These are phyloP conservation scores for Chlorella sp. DNA, from an alignment of 139 green algal genomes.

Conservation along the genomic window DNA sequence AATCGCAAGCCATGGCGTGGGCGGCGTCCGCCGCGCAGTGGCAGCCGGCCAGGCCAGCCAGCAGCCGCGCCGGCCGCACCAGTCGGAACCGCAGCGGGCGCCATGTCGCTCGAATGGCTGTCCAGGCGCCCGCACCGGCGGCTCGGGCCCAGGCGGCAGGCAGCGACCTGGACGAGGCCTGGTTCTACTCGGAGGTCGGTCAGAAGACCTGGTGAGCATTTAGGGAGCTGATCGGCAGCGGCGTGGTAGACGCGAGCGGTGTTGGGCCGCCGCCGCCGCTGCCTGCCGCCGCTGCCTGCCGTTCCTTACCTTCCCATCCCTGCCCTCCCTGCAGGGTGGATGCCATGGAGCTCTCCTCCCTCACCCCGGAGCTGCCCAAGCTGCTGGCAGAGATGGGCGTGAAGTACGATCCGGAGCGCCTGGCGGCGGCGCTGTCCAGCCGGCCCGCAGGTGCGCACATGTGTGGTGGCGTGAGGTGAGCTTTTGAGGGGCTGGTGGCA, in stretches of 20 bases:
- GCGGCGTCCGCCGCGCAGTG: too few relatives aligned
- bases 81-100: too few relatives aligned
- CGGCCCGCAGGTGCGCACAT: conserved; percentile 36
- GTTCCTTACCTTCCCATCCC: background rate
- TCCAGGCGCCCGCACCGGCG: background rate
- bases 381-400: conserved; percentile 83
- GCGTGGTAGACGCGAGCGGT: background rate
- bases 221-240: background rate
- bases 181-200: conserved; percentile 67
- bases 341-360: conserved; percentile 79
- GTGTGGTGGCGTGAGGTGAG: too few relatives aligned
- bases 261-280: background rate
- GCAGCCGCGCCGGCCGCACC: too few relatives aligned
- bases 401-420: conserved; percentile 81
- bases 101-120: background rate
- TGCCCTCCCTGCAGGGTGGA: conserved; percentile 60
- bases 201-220: conserved; percentile 48
- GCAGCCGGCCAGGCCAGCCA: too few relatives aligned
- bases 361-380: conserved; percentile 77
- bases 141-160: background rate
- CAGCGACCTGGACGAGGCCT: conserved; percentile 8
- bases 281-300: background rate
- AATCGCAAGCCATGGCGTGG: too few relatives aligned
- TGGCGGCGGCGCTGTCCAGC: conserved; percentile 54
- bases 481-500: too few relatives aligned